phyloP scores from a whole-genome alignment of 495 filamentous ascomycete species.

The Talaromyces adpressus region DNA sequence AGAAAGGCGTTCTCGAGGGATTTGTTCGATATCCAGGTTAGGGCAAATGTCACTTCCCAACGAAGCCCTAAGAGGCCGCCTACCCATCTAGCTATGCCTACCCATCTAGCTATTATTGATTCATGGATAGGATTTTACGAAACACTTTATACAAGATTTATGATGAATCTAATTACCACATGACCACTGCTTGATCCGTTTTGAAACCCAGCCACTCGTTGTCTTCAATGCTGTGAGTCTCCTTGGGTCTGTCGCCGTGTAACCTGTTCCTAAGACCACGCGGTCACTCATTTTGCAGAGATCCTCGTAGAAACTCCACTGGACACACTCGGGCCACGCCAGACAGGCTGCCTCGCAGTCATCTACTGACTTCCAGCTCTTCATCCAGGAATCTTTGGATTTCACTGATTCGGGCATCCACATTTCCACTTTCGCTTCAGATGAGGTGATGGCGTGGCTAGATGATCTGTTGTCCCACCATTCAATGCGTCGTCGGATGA shows the following conservation, averaged over 20 bases:
- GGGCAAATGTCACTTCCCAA: neutral
- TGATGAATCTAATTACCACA: conserved; percentile 11
- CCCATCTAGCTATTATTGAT: neutral
- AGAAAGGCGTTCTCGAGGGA: neutral
- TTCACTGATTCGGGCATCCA: conserved; percentile 14
- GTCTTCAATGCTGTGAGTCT: conserved; percentile 17
- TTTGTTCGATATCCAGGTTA: neutral
- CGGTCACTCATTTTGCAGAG: conserved; percentile 16
- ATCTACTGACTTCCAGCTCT: conserved; percentile 20
- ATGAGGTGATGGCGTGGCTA: conserved; percentile 21
- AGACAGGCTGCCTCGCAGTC: conserved; percentile 19
- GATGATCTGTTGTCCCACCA: conserved; percentile 16
- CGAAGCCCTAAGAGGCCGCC: neutral
- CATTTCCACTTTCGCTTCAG: conserved; percentile 11
- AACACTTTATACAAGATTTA: neutral
- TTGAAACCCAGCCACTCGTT: conserved; percentile 21
- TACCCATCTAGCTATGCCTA: neutral
- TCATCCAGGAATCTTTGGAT: conserved; percentile 13
- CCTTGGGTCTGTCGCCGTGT: conserved; percentile 18
- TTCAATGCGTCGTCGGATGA: conserved; percentile 12
- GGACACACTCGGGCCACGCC: conserved; percentile 20
- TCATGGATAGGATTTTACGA: neutral
- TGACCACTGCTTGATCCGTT: conserved; percentile 16
- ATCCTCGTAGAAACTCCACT: conserved; percentile 24
- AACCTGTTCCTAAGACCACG: conserved; percentile 11